phyloP scores from a whole-genome alignment of 768 basidiomycete genomes.

The Candolleomyces efflorescens region DNA sequence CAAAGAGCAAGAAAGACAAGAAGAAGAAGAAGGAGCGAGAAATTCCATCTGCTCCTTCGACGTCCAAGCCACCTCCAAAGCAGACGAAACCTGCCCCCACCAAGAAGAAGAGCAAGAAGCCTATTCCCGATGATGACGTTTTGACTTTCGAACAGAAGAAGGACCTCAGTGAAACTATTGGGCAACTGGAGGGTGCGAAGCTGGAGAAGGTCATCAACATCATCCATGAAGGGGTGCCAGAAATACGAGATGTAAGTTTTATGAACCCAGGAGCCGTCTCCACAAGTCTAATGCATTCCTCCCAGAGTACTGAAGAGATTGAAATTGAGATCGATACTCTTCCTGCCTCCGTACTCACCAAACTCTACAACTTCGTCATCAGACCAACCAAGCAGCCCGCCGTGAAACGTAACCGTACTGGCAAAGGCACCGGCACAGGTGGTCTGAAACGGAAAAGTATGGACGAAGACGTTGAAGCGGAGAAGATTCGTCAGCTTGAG shows the following conservation, averaged over 20 bases:
- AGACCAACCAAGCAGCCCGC: conserved; percentile 69
- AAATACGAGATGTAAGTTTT: conserved; percentile 81
- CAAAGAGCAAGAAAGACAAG: conserved; percentile 38
- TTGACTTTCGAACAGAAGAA: conserved; percentile 97
- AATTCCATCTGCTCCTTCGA: conserved; percentile 53
- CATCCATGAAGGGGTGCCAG: conserved; percentile 91
- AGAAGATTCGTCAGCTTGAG: conserved; percentile 91
- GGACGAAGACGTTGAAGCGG: conserved; percentile 95
- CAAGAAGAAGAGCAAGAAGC: conserved; percentile 66
- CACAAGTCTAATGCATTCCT: conserved; percentile 11
- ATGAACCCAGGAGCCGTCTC: not conserved
- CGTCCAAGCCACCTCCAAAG: conserved; percentile 57
- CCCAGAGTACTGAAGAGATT: conserved; percentile 93
- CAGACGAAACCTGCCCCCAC: conserved; percentile 37
- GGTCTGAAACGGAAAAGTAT: conserved; percentile 92
- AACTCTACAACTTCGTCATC: conserved; percentile 94
- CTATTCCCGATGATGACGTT: conserved; percentile 70
- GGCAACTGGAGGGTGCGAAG: conserved; percentile 74
- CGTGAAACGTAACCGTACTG: conserved; percentile 57
- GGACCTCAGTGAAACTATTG: conserved; percentile 93
- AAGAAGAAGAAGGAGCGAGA: conserved; percentile 67
- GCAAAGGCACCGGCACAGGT: conserved; percentile 83
- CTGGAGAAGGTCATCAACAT: conserved; percentile 91
- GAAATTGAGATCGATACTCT: conserved; percentile 96
- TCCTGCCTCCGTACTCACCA: conserved; percentile 81